Conservation (phyloP, 768 basidiomycete species). For the Leccinum obscurum region DNA sequence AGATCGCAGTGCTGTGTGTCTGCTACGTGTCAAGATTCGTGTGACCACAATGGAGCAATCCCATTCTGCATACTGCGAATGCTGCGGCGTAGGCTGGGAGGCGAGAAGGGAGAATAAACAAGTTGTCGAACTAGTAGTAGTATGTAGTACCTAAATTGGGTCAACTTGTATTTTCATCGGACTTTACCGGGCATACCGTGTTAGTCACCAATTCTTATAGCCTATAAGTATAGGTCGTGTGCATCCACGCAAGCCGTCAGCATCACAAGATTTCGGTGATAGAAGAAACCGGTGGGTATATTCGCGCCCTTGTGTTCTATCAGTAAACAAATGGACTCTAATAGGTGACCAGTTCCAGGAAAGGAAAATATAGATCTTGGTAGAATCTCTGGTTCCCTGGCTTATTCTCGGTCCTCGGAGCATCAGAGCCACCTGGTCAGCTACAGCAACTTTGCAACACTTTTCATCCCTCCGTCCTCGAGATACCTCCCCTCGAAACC, state of each 20-base stretch:
- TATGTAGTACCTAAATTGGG: too few species aligned
- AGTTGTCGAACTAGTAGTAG: background rate
- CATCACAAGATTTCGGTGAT: background rate
- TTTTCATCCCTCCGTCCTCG: too few species aligned
- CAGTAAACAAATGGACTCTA: background rate
- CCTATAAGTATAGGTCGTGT: background rate
- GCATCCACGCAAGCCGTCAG: background rate
- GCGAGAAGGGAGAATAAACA: background rate
- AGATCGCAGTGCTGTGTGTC: background rate
- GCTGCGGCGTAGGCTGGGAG: background rate
- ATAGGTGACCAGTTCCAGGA: too few species aligned
- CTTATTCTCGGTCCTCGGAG: background rate
- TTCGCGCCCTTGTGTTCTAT: background rate
- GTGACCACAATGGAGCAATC: background rate
- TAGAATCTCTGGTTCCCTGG: conserved; percentile 12
- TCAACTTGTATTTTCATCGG: too few species aligned
- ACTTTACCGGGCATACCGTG: too few species aligned
- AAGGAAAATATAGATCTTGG: conserved; percentile 2
- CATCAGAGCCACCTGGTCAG: too few species aligned
- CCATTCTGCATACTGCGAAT: background rate
- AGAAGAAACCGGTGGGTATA: background rate
- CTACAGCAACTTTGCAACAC: too few species aligned
- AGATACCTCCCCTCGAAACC: conserved; percentile 40
- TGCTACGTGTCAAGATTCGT: background rate
- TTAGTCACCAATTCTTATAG: too few species aligned